phyloP scores from a whole-genome alignment of 805 yeast species.

The Clavispora phyllophila region DNA sequence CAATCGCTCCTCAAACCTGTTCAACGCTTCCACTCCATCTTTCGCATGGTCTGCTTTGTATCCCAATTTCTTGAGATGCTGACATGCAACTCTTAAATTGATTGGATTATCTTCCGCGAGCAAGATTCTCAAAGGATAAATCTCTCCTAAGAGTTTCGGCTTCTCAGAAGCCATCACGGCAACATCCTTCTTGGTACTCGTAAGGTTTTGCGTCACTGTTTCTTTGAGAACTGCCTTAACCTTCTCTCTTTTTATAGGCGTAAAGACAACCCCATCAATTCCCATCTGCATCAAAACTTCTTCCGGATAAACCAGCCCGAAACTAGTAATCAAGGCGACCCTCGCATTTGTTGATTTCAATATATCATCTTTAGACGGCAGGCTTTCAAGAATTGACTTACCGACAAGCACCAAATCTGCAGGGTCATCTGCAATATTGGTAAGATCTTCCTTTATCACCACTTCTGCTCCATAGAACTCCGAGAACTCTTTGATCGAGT shows the following conservation, averaged over 20 bases:
- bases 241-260: conserved; percentile 26
- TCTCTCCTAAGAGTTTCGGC: conserved; percentile 1
- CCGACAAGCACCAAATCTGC: conserved; percentile 14
- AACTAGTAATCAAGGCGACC: conserved; percentile 23
- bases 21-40: conserved; percentile 44
- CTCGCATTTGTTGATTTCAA: conserved; percentile 6
- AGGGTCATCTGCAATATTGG: conserved; percentile 7
- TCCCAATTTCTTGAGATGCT: conserved; percentile 45
- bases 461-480: conserved; percentile 32
- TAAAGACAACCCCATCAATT: conserved; percentile 21
- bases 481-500: conserved; percentile 28
- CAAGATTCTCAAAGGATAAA: conserved; percentile 41
- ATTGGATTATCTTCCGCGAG: conserved; percentile 54
- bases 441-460: conserved; percentile 7
- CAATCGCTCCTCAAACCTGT: conserved; percentile 25
- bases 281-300: conserved; percentile 15
- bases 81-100: conserved; percentile 46
- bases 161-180: not conserved
- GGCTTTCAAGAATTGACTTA: conserved; percentile 8
- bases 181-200: not conserved
- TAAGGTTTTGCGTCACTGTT: not conserved
- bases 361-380: conserved; percentile 1
- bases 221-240: conserved; percentile 10
- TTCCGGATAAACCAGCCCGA: conserved; percentile 24
- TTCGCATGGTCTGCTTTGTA: conserved; percentile 48